Evolutionary conservation across 306 rosid genomes (phyloP), one percentile per base, ranked within the genome.

Genomic region (Trifolium fragiferum): DNA sequence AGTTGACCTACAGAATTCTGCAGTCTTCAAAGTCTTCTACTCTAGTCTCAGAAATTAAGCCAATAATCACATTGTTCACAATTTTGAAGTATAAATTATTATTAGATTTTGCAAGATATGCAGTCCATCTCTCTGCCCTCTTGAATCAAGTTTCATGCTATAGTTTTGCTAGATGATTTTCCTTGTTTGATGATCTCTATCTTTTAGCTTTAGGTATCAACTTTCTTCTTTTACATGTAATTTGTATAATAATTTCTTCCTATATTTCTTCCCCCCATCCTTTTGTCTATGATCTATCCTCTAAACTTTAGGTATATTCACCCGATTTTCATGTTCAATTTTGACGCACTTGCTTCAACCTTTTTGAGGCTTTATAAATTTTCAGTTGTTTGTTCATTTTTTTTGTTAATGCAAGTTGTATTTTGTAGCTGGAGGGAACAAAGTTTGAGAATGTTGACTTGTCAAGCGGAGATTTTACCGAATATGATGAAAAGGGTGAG

Each of bases 401-500:
- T 61, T 33, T 72, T 40, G 44, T 67, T 21, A 57, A 41, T 57
- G 63, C 43, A 20, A 43, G 25, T 46, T 83, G 79, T 33, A 32
- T 71, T 78, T 50, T 68, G 78, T 77, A 93, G 97, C 54, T 86
- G 64, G 82, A 73, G 59, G 97, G 97, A 60, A 92, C 96, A 55
- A 87, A 79, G 62, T 94, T 91, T 84, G 90, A 87, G 47, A 44
- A 86, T 44, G 83, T 92, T 23, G 99, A 94, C 86, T 62, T 94
- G 82, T 88, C 93, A 16, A 88, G 72, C 51, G 92, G 84, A 47
- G 95, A 94, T 6, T 92, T 63, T 61, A 83, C 86, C n/a, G 99
- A 90, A 62, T 94, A 92, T 69, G 93, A 82, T 78, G 99, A 90
- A 90, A 90, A 91, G 87, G 97, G 98, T 73, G 91, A 86, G 82